Percentiles rank a stretch among this genome's conserved stretches.
phyloP scores from a whole-genome alignment of 2,329 filamentous ascomycete species.

The Diaporthe batatas region DNA sequence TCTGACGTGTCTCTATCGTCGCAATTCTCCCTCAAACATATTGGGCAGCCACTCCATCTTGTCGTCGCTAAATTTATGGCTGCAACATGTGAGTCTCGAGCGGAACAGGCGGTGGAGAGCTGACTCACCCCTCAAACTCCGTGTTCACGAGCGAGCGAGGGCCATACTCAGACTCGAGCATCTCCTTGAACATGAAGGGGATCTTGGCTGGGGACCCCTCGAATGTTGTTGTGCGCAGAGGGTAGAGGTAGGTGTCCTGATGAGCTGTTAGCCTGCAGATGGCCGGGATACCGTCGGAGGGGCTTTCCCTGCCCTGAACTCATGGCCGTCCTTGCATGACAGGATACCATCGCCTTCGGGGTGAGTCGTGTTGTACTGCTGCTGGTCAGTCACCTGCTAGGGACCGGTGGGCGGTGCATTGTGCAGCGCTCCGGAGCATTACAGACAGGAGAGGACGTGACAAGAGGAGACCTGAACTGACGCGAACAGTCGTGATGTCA shows the following conservation, averaged over 20 bases:
- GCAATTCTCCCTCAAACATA: conserved; percentile 11
- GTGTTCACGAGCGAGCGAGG: conserved; percentile 63
- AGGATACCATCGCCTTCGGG: conserved; percentile 59
- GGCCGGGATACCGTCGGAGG: neutral
- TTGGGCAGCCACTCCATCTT: conserved; percentile 52
- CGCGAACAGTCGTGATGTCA: conserved; percentile 63
- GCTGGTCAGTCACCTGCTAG: neutral
- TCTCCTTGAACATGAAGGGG: conserved; percentile 71
- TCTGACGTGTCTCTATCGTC: neutral
- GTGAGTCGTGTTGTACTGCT: conserved; percentile 59
- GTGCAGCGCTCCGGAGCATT: neutral
- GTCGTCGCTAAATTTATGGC: conserved; percentile 57
- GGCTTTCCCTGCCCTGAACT: conserved; percentile 57
- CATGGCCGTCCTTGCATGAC: conserved; percentile 65
- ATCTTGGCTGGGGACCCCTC: conserved; percentile 77
- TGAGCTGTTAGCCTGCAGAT: conserved; percentile 29
- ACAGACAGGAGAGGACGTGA: neutral
- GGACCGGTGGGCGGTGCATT: neutral
- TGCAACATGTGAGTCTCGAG: conserved; percentile 45
- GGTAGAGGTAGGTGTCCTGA: conserved; percentile 73
- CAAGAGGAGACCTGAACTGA: neutral
- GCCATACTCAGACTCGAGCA: conserved; percentile 71
- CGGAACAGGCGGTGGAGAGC: neutral
- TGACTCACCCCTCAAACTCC: conserved; percentile 65
- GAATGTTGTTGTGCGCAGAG: conserved; percentile 76